Percentiles rank a stretch among this genome's conserved stretches.
Conservation (phyloP, 805 yeast genomes). For the Metschnikowia rubicola region DNA sequence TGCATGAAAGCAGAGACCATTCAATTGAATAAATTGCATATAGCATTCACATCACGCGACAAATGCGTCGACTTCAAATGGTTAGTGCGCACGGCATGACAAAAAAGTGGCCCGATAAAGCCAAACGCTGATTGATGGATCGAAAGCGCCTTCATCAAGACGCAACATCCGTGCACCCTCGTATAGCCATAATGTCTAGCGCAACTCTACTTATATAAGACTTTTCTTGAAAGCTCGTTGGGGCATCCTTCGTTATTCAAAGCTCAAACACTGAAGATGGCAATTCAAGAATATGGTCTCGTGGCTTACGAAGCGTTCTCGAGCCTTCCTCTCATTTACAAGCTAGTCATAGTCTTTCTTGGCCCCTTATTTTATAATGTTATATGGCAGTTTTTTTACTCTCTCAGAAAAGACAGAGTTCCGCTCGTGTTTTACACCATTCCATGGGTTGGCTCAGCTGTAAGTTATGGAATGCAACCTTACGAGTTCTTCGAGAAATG, state of each 20-base stretch:
- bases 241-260: too few relatives aligned
- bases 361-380: slow-evolving; percentile 63
- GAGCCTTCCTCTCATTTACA: slow-evolving; percentile 25
- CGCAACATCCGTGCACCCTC: slow-evolving; percentile 18
- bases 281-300: slow-evolving; percentile 12
- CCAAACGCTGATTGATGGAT: too few relatives aligned
- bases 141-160: too few relatives aligned
- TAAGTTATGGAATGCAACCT: slow-evolving; percentile 87
- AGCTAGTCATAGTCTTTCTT: slow-evolving; percentile 32
- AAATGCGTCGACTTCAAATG: too few relatives aligned
- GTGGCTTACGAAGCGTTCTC: slow-evolving; percentile 19
- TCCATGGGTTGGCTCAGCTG: slow-evolving; percentile 95
- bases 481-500: slow-evolving; percentile 81
- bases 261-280: slow-evolving; percentile 6
- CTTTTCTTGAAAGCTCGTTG: background rate
- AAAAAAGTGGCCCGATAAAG: too few relatives aligned
- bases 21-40: too few relatives aligned
- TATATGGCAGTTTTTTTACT: slow-evolving; percentile 63
- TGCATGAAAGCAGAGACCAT: too few relatives aligned
- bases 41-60: too few relatives aligned
- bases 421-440: slow-evolving; percentile 90
- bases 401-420: slow-evolving; percentile 73
- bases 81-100: too few relatives aligned
- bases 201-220: background rate
- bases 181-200: slow-evolving; percentile 8